A percentile compares a stretch with the other conserved stretches of the same genome.
phyloP scores from a whole-genome alignment of 495 filamentous ascomycete genomes.

The Oleoguttula mirabilis region DNA sequence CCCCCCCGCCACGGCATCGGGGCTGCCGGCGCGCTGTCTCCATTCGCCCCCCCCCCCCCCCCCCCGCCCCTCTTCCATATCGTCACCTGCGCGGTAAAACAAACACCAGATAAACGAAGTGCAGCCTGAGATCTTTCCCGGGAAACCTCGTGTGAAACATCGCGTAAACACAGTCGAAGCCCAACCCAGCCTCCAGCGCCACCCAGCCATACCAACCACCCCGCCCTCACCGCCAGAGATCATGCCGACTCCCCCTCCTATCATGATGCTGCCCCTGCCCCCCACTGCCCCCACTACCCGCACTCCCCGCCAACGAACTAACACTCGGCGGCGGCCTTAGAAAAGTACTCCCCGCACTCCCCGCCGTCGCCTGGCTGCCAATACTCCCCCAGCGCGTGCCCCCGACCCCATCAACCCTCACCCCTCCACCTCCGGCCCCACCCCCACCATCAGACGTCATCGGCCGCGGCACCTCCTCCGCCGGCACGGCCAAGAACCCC shows the following conservation, averaged over 20 bases:
- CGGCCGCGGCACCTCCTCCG: constrained; percentile 33
- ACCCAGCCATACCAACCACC: no score
- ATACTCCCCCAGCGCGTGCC: constrained; percentile 17
- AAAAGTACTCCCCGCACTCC: constrained; percentile 1
- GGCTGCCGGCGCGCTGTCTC: no score
- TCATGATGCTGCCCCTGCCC: constrained; percentile 5
- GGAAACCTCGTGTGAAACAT: no score
- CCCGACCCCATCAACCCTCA: constrained; percentile 7
- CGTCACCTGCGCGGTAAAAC: no score
- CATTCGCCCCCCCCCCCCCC: no score
- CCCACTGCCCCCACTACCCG: constrained; percentile 2
- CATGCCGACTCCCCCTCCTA: constrained; percentile 21
- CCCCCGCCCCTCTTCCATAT: no score
- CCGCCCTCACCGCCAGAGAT: constrained; percentile 28
- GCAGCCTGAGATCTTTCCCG: no score
- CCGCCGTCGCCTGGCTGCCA: constrained; percentile 10
- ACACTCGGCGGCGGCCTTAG: constrained; percentile 20
- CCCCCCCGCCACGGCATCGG: no score
- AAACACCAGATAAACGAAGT: no score
- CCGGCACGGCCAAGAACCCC: constrained; percentile 69
- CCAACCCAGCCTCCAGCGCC: no score
- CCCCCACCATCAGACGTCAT: constrained; percentile 15
- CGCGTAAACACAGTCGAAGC: no score
- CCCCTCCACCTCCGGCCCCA: constrained; percentile 4
- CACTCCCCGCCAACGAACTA: constrained; percentile 1